Evolutionary conservation across 768 basidiomycete genomes (phyloP).

Genomic region (Xanthoconium stramineum): DNA sequence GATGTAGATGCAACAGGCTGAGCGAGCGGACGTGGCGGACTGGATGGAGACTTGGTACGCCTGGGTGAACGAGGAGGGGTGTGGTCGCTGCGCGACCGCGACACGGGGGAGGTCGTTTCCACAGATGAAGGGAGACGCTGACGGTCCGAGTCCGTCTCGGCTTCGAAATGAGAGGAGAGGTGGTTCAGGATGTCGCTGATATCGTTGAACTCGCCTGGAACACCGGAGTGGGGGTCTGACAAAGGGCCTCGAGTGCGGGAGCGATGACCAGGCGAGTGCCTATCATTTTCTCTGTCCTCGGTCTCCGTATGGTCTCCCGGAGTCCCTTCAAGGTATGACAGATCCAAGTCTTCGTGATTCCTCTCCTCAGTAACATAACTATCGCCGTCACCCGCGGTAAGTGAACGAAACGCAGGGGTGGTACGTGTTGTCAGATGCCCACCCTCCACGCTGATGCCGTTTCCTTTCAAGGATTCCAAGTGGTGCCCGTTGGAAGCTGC

Average conservation of each 20-base stretch:
- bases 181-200: constrained; percentile 77
- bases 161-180: constrained; percentile 66
- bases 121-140: constrained; percentile 39
- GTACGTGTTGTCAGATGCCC: constrained; percentile 56
- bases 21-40: constrained; percentile 27
- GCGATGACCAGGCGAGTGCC: constrained; percentile 27
- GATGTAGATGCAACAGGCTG: constrained; percentile 57
- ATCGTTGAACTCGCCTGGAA: constrained; percentile 62
- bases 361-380: constrained; percentile 29
- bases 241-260: constrained; percentile 31
- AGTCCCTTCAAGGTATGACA: constrained; percentile 46
- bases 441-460: constrained; percentile 44
- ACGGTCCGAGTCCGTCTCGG: constrained; percentile 43
- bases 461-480: constrained; percentile 45
- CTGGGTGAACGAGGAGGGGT: constrained; percentile 21
- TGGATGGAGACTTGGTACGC: constrained; percentile 36
- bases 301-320: constrained; percentile 16
- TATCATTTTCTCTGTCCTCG: constrained; percentile 42
- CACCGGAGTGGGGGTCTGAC: constrained; percentile 44
- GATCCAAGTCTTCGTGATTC: constrained; percentile 50
- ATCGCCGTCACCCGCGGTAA: constrained; percentile 49
- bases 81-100: constrained; percentile 25
- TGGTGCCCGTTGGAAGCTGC: constrained; percentile 48
- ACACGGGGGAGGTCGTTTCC: constrained; percentile 29
- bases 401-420: constrained; percentile 76